Base-by-base conservation (phyloP, 176 grass and related monocot species). In the Oryza punctata region DNA sequence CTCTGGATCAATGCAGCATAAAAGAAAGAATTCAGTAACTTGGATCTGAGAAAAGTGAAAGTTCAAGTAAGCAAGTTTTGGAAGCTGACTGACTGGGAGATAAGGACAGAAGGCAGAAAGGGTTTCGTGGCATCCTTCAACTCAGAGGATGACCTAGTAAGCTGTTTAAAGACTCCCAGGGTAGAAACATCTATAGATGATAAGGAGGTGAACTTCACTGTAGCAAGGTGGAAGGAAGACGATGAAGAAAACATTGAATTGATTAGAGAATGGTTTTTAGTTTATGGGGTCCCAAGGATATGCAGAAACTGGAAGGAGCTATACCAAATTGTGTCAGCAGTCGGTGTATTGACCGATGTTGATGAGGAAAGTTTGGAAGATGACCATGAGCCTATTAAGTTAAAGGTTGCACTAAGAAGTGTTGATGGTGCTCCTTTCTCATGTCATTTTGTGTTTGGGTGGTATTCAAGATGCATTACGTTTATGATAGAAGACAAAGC, bases 261-360 rank as follows among this genome's bases (percentile, higher is more conserved):
- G 64, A 73, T 63, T 61, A 33, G 52, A 37, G 61, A 80, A 40
- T 89, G 76, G 81, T 25, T 89, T 85, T 85, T 75, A 14, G 70
- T 80, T 28, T 80, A 14, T 80, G 82, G 82, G 76, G 16, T 89
- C 27, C 87, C 76, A 75, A 73, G 2, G 69, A 75, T 46, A 75
- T 80, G 85, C 16, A 89, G 76, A 75, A 79, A 69, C 63, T 89
- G 76, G 87, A 85, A 75, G 49, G 82, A 69, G 70, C 43, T 89
- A 89, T 85, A 85, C 50, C 82, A 85, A 75, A 77, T 85, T 49
- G 82, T 63, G 50, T 89, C 63, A 24, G 38, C 82, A 40, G 26
- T 89, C 37, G 70, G 87, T 38, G 76, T 89, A 8, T 50, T 89
- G 82, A 60, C 64, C 37, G 87, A 68, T 0, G 87, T 89, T 14